Base-by-base conservation (phyloP, 352 stramenopile genomes). In the Pythium aphanidermatum region DNA sequence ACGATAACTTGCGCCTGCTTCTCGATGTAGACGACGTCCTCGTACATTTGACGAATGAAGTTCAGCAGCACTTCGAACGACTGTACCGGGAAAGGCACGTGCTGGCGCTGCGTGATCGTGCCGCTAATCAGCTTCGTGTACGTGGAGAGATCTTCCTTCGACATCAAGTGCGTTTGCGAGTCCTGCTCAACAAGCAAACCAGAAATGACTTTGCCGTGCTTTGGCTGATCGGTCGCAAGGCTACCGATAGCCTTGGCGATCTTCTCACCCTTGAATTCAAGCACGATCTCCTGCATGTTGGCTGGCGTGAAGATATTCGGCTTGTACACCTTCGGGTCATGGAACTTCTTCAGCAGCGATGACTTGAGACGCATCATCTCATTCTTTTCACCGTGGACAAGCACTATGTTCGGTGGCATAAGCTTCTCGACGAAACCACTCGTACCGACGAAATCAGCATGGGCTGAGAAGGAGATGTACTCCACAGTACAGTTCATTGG, bases 391-490 rank as follows among this genome's bases (percentile, higher is more conserved):
- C 96, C 96, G 58, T 98, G 94, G 6, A 98, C 95, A 2, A 97
- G 83, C 16, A 98, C 95, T 57, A 97, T 96, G 55, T 96, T 95
- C 0, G 86, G 83, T n/a, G 89, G 87, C 24, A 91, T 78, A 5
- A 98, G 82, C 45, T 90, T 90, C 39, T 96, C 86, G 28, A 99
- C 97, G 56, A 98, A 98, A 5, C 90, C 82, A 36, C 83, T 84
- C 49, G 97, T 99, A 16, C 97, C 92, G 2, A 97, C 85, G 73
- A 98, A 98, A 57, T 99, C 96, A 2, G 96, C 94, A 63, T 99
- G 96, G 7, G 96, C 96, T 3, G 89, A 98, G 63, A 99, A 99
- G 38, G 83, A 97, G 43, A 99, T 98, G 60, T 98, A 98, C 55
- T 98, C 93, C 23, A 98, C 95, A 2, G 94, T 83, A 38, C 80